Conservation (phyloP, 2,329 filamentous ascomycete species). For the Cordyceps fumosorosea region DNA sequence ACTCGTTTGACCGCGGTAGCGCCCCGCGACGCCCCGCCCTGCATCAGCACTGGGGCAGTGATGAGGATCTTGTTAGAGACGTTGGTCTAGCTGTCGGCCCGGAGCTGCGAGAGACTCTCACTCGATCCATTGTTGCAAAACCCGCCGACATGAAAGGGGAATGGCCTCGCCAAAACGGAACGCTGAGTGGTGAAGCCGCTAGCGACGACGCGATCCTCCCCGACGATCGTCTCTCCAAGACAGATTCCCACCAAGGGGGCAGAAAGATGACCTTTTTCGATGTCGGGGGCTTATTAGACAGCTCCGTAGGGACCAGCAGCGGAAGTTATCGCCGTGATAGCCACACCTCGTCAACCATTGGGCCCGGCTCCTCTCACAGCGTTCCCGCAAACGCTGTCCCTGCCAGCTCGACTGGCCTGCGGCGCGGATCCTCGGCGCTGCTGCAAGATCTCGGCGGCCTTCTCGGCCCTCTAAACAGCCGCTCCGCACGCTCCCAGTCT, state of each 20-base stretch:
- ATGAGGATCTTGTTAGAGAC: slow-evolving; percentile 80
- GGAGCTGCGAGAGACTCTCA: slow-evolving; percentile 36
- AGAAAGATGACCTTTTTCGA: slow-evolving; percentile 72
- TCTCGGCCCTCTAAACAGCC: slow-evolving; percentile 31
- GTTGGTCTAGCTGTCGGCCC: slow-evolving; percentile 63
- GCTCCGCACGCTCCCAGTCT: slow-evolving; percentile 26
- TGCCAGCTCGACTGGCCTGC: slow-evolving; percentile 38
- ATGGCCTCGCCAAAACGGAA: slow-evolving; percentile 42
- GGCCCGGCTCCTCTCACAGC: slow-evolving; percentile 29
- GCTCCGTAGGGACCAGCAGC: slow-evolving; percentile 25
- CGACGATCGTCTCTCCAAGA: slow-evolving; percentile 28
- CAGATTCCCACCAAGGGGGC: slow-evolving; percentile 17
- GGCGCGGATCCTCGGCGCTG: slow-evolving; percentile 50
- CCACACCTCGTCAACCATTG: slow-evolving; percentile 34
- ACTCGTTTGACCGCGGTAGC: slow-evolving; percentile 50
- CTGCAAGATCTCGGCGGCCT: slow-evolving; percentile 53
- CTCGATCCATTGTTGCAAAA: slow-evolving; percentile 16
- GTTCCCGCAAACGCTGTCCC: slow-evolving; percentile 38
- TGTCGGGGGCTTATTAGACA: slow-evolving; percentile 67
- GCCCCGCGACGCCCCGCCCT: slow-evolving; percentile 41
- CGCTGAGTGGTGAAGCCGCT: slow-evolving; percentile 30
- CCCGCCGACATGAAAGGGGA: slow-evolving; percentile 35
- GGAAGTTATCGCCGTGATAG: slow-evolving; percentile 34
- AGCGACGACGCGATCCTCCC: slow-evolving; percentile 40
- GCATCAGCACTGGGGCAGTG: slow-evolving; percentile 73